Percentiles rank a stretch among this genome's conserved stretches.
Evolutionary conservation across 2,329 filamentous ascomycete genomes (phyloP).

Genomic region (Botryosphaeria agaves): DNA sequence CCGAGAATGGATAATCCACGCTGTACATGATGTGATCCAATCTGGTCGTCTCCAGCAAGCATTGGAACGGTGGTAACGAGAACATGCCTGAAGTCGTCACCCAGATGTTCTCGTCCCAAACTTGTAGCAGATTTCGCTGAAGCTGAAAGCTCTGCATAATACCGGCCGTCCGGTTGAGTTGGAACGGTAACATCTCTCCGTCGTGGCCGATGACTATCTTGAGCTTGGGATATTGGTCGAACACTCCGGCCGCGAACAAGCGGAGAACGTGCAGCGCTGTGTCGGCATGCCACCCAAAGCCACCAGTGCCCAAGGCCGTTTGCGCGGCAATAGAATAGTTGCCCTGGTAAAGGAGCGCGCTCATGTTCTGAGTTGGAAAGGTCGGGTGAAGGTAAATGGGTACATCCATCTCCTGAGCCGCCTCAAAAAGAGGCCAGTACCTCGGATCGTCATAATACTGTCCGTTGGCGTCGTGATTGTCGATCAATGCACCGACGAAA

Average conservation of each 20-base stretch:
- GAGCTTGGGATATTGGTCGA: slow-evolving; percentile 35
- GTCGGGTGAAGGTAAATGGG: slow-evolving; percentile 35
- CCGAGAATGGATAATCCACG: slow-evolving; percentile 41
- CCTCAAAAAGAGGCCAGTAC: slow-evolving; percentile 14
- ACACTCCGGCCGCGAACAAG: slow-evolving; percentile 35
- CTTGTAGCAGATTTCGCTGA: too few relatives aligned
- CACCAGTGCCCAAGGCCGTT: slow-evolving; percentile 21
- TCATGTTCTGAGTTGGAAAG: slow-evolving; percentile 20
- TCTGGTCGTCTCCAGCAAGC: slow-evolving; percentile 16
- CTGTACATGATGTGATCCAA: slow-evolving; percentile 37
- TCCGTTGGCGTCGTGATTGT: slow-evolving; percentile 15
- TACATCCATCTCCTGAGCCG: slow-evolving; percentile 27
- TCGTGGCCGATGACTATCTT: slow-evolving; percentile 40
- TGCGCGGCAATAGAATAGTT: slow-evolving; percentile 16
- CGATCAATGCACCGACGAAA: slow-evolving; percentile 18
- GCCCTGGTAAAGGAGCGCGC: slow-evolving; percentile 19
- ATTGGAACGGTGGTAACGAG: slow-evolving; percentile 30
- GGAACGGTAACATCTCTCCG: slow-evolving; percentile 40
- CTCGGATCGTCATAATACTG: slow-evolving; percentile 14
- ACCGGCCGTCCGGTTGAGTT: slow-evolving; percentile 29
- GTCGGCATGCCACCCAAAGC: slow-evolving; percentile 34
- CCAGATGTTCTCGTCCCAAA: slow-evolving; percentile 35
- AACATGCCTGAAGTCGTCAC: slow-evolving; percentile 41
- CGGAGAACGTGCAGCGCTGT: slow-evolving; percentile 30
- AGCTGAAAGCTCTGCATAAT: too few relatives aligned